phyloP scores from a whole-genome alignment of 331 rosid species.

The Acacia pycnantha region DNA sequence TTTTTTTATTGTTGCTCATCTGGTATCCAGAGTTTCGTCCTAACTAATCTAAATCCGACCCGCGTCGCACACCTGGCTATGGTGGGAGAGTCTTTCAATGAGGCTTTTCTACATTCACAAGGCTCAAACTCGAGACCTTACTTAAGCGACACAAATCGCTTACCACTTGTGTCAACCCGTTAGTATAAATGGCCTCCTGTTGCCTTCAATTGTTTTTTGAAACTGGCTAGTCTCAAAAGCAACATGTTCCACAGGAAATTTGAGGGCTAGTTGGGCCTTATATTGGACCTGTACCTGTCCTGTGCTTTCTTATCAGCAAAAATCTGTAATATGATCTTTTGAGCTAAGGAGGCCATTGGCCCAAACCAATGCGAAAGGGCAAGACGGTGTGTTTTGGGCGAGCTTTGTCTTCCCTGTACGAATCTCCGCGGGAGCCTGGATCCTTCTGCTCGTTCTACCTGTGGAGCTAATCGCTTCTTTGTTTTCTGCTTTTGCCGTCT shows the following conservation, averaged over 20 bases:
- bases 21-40: too few relatives aligned
- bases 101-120: too few relatives aligned
- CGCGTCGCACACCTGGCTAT: too few relatives aligned
- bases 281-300: neutral
- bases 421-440: neutral
- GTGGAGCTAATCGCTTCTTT: neutral
- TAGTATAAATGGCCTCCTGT: too few relatives aligned
- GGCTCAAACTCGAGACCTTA: too few relatives aligned
- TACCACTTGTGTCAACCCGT: too few relatives aligned
- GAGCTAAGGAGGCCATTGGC: neutral
- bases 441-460: neutral
- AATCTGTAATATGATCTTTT: neutral
- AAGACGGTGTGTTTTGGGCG: neutral
- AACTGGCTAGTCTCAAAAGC: neutral
- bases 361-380: neutral
- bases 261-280: neutral
- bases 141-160: too few relatives aligned
- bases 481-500: neutral
- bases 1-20: too few relatives aligned
- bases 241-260: neutral
- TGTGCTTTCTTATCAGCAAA: neutral
- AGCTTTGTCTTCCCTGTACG: neutral
- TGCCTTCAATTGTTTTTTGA: too few relatives aligned
- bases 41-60: too few relatives aligned
- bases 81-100: too few relatives aligned